Evolutionary conservation across 768 basidiomycete genomes (phyloP).

Genomic region (Collybiopsis luxurians): DNA sequence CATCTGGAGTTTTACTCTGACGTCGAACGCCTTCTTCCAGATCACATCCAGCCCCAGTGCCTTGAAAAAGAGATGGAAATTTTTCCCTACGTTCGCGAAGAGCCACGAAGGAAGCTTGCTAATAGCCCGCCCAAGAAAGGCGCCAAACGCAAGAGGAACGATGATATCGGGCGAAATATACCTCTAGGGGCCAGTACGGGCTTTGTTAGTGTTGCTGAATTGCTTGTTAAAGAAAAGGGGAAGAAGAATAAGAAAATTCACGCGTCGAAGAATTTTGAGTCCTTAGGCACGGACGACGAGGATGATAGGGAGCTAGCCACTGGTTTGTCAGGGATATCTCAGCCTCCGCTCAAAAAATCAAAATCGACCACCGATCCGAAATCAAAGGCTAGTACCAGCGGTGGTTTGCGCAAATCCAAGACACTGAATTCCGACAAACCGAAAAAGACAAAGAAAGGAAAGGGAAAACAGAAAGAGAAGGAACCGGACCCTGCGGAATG

Average conservation of each 20-base stretch:
- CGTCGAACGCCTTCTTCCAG: constrained; percentile 82
- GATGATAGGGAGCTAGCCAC: constrained; percentile 66
- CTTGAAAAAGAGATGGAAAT: constrained; percentile 84
- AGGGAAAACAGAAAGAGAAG: constrained; percentile 16
- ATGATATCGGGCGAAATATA: constrained; percentile 66
- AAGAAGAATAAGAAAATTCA: constrained; percentile 43
- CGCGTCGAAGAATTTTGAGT: constrained; percentile 42
- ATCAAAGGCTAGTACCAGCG: constrained; percentile 28
- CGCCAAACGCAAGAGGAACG: constrained; percentile 70
- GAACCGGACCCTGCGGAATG: constrained; percentile 13
- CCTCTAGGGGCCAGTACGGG: constrained; percentile 68
- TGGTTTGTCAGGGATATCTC: constrained; percentile 42
- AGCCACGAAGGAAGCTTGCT: constrained; percentile 33
- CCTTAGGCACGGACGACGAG: constrained; percentile 61
- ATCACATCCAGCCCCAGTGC: constrained; percentile 69
- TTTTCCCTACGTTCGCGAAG: constrained; percentile 62
- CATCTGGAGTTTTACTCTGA: constrained; percentile 92
- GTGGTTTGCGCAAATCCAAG: constrained; percentile 38
- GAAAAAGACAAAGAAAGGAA: constrained; percentile 20
- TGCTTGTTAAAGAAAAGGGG: constrained; percentile 49
- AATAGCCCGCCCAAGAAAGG: constrained; percentile 30
- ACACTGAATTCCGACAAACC: constrained; percentile 34
- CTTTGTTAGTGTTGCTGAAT: constrained; percentile 67
- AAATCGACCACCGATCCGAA: constrained; percentile 24
- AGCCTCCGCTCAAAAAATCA: constrained; percentile 42